Percentiles rank a stretch among this genome's conserved stretches.
Conservation (phyloP, 768 basidiomycete species). For the Hypholoma sublateritium region DNA sequence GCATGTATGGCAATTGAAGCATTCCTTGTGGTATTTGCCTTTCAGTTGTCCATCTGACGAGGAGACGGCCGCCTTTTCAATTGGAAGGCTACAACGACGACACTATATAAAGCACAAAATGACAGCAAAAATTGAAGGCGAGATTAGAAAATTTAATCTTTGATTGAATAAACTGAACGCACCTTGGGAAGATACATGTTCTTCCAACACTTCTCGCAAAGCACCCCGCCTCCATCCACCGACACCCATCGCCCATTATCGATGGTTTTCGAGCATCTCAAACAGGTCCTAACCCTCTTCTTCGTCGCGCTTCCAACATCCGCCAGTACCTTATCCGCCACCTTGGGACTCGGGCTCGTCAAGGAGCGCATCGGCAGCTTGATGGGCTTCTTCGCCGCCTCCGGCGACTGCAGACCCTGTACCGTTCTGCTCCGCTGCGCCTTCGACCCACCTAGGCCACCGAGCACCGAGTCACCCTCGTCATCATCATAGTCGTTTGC, state of each 20-base stretch:
- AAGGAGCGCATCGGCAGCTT: conserved; percentile 59
- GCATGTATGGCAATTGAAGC: conserved; percentile 87
- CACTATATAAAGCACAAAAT: conserved; percentile 48
- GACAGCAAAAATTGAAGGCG: conserved; percentile 1
- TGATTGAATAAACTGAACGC: conserved; percentile 20
- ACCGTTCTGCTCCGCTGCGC: conserved; percentile 54
- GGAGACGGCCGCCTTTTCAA: conserved; percentile 90
- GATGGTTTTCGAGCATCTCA: conserved; percentile 67
- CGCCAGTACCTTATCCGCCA: conserved; percentile 20
- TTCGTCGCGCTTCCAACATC: conserved; percentile 17
- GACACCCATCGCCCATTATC: conserved; percentile 83
- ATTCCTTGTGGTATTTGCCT: conserved; percentile 91
- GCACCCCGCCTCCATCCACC: conserved; percentile 69
- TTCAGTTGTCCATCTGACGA: conserved; percentile 92
- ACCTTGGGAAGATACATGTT: conserved; percentile 94
- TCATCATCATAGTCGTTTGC: conserved; percentile 3
- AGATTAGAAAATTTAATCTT: conserved; percentile 3
- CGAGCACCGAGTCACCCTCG: conserved; percentile 6
- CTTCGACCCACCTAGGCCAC: conserved; percentile 20
- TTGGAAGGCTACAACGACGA: conserved; percentile 81
- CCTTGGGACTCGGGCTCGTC: conserved; percentile 33
- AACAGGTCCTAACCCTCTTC: conserved; percentile 50
- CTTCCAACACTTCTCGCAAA: conserved; percentile 95
- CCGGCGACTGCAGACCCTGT: conserved; percentile 31
- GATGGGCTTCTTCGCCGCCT: conserved; percentile 42